phyloP scores from a whole-genome alignment of 2,329 filamentous ascomycete genomes.

The Tolypocladium tropicale region DNA sequence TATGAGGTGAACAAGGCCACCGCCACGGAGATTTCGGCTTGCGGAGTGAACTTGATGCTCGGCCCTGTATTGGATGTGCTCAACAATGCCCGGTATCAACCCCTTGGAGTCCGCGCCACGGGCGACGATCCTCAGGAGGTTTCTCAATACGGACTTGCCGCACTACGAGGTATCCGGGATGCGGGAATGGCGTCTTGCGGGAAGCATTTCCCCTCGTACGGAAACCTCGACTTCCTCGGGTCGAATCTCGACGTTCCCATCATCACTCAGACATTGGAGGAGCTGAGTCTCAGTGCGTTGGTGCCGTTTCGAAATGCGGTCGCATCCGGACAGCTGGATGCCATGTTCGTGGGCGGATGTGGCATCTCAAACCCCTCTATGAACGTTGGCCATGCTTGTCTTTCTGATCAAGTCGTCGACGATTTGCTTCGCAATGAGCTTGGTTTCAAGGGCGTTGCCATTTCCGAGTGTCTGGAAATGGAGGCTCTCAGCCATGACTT shows the following conservation, averaged over 20 bases:
- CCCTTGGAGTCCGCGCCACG: conserved; percentile 77
- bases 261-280: conserved; percentile 89
- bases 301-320: conserved; percentile 90
- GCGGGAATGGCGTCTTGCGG: conserved; percentile 82
- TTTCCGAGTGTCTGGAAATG: conserved; percentile 95
- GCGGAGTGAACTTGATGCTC: conserved; percentile 92
- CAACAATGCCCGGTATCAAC: conserved; percentile 86
- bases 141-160: conserved; percentile 82
- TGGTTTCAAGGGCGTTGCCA: conserved; percentile 82
- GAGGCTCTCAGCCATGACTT: conserved; percentile 91
- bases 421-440: conserved; percentile 81
- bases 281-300: conserved; percentile 81
- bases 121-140: conserved; percentile 94
- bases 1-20: conserved; percentile 90
- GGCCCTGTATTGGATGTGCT: conserved; percentile 89
- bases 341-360: conserved; percentile 93
- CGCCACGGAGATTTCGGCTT: conserved; percentile 81
- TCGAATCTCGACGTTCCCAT: conserved; percentile 88
- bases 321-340: conserved; percentile 67
- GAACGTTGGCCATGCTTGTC: conserved; percentile 90
- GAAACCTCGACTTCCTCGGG: conserved; percentile 86
- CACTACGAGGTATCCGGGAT: conserved; percentile 86
- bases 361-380: conserved; percentile 85
- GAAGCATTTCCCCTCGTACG: conserved; percentile 95
- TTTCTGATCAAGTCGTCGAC: conserved; percentile 88